Base-by-base conservation (phyloP, 805 yeast genomes). In the Pichia scutulata region DNA sequence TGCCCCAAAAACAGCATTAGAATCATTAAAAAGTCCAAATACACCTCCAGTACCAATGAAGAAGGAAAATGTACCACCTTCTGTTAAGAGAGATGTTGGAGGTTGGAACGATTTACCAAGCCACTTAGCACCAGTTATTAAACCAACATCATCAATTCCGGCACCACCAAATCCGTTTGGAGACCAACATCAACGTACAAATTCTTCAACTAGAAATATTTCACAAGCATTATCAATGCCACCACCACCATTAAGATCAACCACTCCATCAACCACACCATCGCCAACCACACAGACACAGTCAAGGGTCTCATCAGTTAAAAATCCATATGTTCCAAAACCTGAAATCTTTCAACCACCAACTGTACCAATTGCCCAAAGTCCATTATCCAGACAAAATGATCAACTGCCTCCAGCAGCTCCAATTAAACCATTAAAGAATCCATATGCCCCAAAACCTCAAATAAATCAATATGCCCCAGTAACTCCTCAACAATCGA, bases 51-150 rank as follows among this genome's bases (percentile, higher is more conserved):
- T 64, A 39, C 61, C 37, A 19, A 14, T 24, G 2, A 40, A 16
- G 53, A 57, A 53, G 43, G 50, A 37, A 46, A 44, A 25, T 37
- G 33, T 41, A 10, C 62, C 63, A 22, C 54, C 63, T 12, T 66
- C 62, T 24, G 57, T 55, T 52, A 75, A 73, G 50, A 67, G 65
- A 48, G 78, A 78, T 41, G 77, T 77, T 39, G 86, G 82, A 39
- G 88, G 87, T 4, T 82, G 89, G 88, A 82, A 82, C 58, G 87
- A 82, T 60, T 67, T 83, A 53, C 88, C 89, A 46, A 73, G 77
- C 12, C 67, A 73, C 26, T 44, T 68, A 51, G 59, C 64, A 19
- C 53, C 66, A 10, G 56, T 65, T 26, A 57, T 50, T 5, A 53
- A 54, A 23, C 23, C 47, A 14, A 45, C 53, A 3, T 50, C 57